Base-by-base conservation (phyloP, 176 grass and related monocot species). In the Raddia distichophylla region DNA sequence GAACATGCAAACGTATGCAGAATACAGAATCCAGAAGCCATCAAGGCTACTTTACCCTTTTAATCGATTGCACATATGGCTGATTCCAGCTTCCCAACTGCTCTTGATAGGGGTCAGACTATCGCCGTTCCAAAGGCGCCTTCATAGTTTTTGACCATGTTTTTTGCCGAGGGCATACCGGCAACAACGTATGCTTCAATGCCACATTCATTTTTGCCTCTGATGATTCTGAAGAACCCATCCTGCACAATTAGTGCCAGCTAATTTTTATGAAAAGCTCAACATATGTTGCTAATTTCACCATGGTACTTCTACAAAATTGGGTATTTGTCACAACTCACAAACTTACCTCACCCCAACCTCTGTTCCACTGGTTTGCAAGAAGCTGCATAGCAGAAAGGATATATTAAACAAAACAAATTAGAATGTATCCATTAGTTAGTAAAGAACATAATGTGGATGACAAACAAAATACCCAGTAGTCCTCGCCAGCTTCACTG, bases 291-390 rank as follows among this genome's bases (percentile, higher is more conserved):
- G n/a, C n/a, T n/a, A n/a, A n/a, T n/a, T n/a, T n/a, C n/a, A n/a
- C 53, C 54, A 7, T 67, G 22, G 33, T 8, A 51, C 10, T 77
- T 70, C 17, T 9, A 52, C 27, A 40, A 40, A 33, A 59, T 1
- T 47, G 6, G 48, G 50, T 43, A 60, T 73, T 77, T 27, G 16
- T 43, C 37, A 57, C 13, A 69, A 78, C 11, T 43, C 37, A 57
- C 13, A 69, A 78, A 93, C 95, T 87, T 89, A 94, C 95, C 71
- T 98, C 95, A 44, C 95, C 95, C 95, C 95, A 98, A 60, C 90
- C 88, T 82, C 84, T 92, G 66, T 98, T 98, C 95, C 95, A 95
- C 71, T 94, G 92, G 57, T 98, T 98, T 60, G 95, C 92, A 76
- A 98, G 95, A 69, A 98, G 88, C 95, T 98, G 90, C 79, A 93